A percentile compares a stretch with the other conserved stretches of the same genome.
Evolutionary conservation across 148 eudicot genomes (phyloP).

Genomic region (Euryodendron excelsum): DNA sequence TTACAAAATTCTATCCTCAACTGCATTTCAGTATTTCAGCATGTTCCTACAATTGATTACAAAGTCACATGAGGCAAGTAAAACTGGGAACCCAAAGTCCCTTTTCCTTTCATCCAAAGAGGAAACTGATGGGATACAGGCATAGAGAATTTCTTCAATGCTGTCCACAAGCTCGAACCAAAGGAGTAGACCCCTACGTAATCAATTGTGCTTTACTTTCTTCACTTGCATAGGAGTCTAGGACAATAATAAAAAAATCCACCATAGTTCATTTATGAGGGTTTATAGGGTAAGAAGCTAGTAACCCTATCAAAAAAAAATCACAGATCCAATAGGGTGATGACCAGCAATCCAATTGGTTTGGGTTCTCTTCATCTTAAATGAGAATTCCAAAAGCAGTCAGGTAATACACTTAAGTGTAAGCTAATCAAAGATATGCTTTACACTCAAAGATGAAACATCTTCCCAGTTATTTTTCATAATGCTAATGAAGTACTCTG

Average conservation of each 20-base stretch:
- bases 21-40: neutral
- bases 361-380: neutral
- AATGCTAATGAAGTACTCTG: neutral
- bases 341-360: neutral
- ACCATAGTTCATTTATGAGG: neutral
- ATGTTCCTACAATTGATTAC: neutral
- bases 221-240: neutral
- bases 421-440: no score
- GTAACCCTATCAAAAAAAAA: neutral
- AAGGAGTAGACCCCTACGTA: no score
- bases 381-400: neutral
- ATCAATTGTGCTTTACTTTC: neutral
- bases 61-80: neutral
- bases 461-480: neutral
- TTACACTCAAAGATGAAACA: neutral
- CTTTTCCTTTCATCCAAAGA: neutral
- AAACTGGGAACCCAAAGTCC: neutral
- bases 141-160: no score
- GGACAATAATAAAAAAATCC: neutral
- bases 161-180: no score
- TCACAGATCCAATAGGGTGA: neutral
- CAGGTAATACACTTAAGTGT: neutral
- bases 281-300: neutral
- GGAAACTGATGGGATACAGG: no score
- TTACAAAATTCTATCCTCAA: neutral